Base-by-base conservation (phyloP, 352 stramenopile genomes). In the Phytophthora fragariae region DNA sequence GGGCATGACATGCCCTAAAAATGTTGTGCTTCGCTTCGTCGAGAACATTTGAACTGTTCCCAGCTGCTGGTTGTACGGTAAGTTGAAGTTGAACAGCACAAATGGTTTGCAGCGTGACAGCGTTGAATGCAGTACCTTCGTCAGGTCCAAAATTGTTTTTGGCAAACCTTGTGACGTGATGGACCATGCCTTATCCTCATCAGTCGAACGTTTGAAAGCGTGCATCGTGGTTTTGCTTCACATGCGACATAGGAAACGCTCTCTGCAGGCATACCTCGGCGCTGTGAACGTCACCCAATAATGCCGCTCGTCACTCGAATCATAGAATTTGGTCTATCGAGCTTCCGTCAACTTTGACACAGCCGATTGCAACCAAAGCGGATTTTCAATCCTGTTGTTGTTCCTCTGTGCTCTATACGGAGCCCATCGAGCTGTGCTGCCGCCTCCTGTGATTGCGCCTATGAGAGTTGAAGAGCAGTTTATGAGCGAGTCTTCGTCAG, bases 371-470 rank as follows among this genome's bases (percentile, higher is more conserved):
- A 49, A 55, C 47, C 44, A 46, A 44, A 58, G 33, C 59, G 63
- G 58, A 70, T 77, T 77, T 77, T 74, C 55, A 65, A 70, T 54
- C 41, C 37, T 41, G 35, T 41, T 41, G 39, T 53, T 41, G 67
- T 54, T 69, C 70, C 70, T 73, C 65, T 11, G 41, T 70, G 60
- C 65, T 73, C 70, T 77, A 57, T 76, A 46, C 49, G 37, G 31
- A 70, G 49, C 56, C 46, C 55, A 21, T 50, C 7, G 62, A 74
- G 60, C 67, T 70, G 60, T 65, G 67, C 57, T 39, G 33, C 7
- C 49, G 8, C 35, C 35, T 5, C 49, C 21, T 56, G 46, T 70
- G 68, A 74, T 74, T 74, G 68, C 46, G 68, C 46, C 68, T 70
- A 41, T 12, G 35, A 41, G 57, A 1, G 5, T 33, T 5, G n/a